Conservation (phyloP, 176 grass and related monocot genomes). For the Ensete ventricosum region DNA sequence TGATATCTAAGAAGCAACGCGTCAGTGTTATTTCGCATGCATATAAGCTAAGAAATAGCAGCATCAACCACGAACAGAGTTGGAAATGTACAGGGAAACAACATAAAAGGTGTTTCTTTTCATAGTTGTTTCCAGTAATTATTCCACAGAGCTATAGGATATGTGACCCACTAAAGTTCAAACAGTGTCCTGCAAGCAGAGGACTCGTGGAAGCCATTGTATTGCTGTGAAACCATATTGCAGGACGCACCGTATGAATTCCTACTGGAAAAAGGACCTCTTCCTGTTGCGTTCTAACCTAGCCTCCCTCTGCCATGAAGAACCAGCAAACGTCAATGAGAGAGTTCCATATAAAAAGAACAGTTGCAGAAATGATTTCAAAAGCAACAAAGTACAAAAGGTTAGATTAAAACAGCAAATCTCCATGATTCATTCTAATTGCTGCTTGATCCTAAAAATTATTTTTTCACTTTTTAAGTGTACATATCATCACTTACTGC, state of each 20-base stretch:
- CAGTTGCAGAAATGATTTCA: too few relatives aligned
- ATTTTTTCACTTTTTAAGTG: too few relatives aligned
- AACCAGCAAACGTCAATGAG: neutral
- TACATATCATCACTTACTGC: too few relatives aligned
- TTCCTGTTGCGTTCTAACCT: conserved; percentile 55
- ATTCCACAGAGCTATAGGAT: neutral
- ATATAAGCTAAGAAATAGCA: neutral
- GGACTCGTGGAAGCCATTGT: neutral
- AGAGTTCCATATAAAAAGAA: neutral
- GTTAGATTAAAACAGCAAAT: too few relatives aligned
- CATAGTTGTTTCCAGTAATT: neutral
- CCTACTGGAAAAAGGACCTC: conserved; percentile 36
- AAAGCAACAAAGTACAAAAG: too few relatives aligned
- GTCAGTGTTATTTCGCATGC: neutral
- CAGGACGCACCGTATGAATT: neutral
- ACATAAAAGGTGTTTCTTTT: neutral
- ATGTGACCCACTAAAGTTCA: neutral
- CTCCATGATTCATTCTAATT: too few relatives aligned
- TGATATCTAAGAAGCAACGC: too few relatives aligned
- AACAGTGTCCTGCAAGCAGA: too few relatives aligned
- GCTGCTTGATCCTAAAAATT: too few relatives aligned
- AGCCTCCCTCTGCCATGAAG: conserved; percentile 62
- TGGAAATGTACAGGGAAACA: neutral
- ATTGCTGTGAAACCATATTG: neutral
- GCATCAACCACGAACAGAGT: neutral